Conservation (phyloP, 768 basidiomycete species). For the Hygrophoropsis aurantiaca region DNA sequence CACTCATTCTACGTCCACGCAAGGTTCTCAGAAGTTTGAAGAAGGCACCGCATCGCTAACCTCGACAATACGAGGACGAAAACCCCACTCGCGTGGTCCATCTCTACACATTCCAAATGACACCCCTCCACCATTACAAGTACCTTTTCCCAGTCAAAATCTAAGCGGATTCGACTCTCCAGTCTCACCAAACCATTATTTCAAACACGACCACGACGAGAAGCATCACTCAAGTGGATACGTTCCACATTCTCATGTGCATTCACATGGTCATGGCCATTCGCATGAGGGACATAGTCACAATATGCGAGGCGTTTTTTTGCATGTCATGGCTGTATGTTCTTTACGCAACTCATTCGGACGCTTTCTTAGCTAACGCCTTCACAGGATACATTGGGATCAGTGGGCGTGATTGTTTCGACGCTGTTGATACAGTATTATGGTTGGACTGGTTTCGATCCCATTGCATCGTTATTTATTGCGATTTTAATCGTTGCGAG, state of each 20-base stretch:
- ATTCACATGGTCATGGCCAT: conserved; percentile 50
- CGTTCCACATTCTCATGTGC: conserved; percentile 46
- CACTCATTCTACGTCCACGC: conserved; percentile 5
- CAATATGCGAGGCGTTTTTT: conserved; percentile 98
- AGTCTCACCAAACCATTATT: conserved; percentile 63
- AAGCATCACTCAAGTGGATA: conserved; percentile 16
- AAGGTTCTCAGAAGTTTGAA: not conserved
- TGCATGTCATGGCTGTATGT: conserved; percentile 93
- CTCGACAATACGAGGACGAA: conserved; percentile 27
- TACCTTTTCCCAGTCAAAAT: conserved; percentile 26
- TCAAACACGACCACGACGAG: conserved; percentile 48
- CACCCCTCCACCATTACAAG: conserved; percentile 17
- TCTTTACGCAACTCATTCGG: not conserved
- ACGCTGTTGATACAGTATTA: conserved; percentile 94
- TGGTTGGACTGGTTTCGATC: conserved; percentile 99
- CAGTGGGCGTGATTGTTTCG: conserved; percentile 96
- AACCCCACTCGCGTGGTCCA: conserved; percentile 40
- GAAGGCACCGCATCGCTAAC: not conserved
- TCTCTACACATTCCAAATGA: conserved; percentile 37
- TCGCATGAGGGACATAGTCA: conserved; percentile 87
- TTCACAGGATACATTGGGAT: conserved; percentile 86
- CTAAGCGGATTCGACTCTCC: conserved; percentile 42
- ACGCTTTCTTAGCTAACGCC: conserved; percentile 9
- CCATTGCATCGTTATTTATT: conserved; percentile 95
- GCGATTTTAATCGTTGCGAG: conserved; percentile 93